phyloP scores from a whole-genome alignment of 2,329 filamentous ascomycete genomes.

The Claviceps cyperi region DNA sequence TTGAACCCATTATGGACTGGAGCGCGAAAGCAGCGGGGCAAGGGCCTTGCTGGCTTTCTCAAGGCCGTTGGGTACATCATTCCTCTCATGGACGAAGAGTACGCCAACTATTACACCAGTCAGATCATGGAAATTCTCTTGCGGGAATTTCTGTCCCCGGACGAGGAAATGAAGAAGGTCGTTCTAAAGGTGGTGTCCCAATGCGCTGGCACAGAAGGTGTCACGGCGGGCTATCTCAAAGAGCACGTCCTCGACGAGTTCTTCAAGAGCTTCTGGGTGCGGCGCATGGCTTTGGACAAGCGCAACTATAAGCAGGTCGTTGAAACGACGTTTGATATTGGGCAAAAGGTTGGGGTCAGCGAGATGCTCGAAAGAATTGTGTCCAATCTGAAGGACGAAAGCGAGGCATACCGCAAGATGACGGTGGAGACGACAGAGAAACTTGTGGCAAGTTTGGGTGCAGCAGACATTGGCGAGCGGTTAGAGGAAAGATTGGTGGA shows the following conservation, averaged over 20 bases:
- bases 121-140: conserved; percentile 98
- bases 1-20: conserved; percentile 95
- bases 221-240: conserved; percentile 87
- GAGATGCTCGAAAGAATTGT: conserved; percentile 92
- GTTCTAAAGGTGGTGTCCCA: conserved; percentile 95
- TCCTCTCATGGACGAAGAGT: conserved; percentile 97
- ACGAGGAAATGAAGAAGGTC: conserved; percentile 99
- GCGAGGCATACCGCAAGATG: conserved; percentile 97
- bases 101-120: conserved; percentile 95
- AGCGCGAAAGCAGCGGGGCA: conserved; percentile 88
- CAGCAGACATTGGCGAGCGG: conserved; percentile 83
- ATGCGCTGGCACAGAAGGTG: conserved; percentile 85
- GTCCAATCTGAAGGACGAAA: conserved; percentile 93
- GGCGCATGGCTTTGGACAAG: conserved; percentile 92
- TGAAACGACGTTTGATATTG: conserved; percentile 92
- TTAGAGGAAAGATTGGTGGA: conserved; percentile 90
- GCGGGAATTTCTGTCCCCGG: conserved; percentile 88
- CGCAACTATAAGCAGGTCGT: conserved; percentile 96
- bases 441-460: conserved; percentile 80
- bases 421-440: conserved; percentile 97
- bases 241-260: conserved; percentile 92
- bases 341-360: conserved; percentile 92
- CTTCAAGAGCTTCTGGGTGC: conserved; percentile 98
- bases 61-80: conserved; percentile 98
- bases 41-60: conserved; percentile 86